Percentiles rank a stretch among this genome's conserved stretches.
Evolutionary conservation across 2,329 filamentous ascomycete genomes (phyloP).

Genomic region (Colletotrichum trifolii): DNA sequence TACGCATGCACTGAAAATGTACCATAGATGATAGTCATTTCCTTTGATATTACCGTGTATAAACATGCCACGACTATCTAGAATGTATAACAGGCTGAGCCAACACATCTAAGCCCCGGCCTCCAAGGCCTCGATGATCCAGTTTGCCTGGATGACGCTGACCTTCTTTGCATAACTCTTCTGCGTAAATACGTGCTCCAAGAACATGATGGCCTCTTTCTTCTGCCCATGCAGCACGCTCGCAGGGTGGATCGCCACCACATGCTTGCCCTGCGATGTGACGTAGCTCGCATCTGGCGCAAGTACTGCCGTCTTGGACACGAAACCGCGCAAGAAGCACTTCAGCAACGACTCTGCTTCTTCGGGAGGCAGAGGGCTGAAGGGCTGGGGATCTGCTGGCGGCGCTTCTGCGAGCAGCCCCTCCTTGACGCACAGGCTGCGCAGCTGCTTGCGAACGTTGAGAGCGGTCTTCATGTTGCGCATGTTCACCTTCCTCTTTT

Average conservation of each 20-base stretch:
- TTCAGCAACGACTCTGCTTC: constrained; percentile 65
- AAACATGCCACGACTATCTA: neutral
- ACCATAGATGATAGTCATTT: neutral
- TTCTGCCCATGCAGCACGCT: constrained; percentile 72
- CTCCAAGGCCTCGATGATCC: constrained; percentile 65
- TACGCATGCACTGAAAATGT: neutral
- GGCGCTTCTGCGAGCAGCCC: constrained; percentile 59
- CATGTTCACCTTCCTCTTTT: constrained; percentile 64
- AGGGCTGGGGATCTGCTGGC: constrained; percentile 65
- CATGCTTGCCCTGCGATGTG: constrained; percentile 69
- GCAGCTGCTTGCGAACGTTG: constrained; percentile 71
- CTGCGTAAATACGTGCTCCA: constrained; percentile 74
- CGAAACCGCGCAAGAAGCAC: constrained; percentile 72
- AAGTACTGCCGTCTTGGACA: constrained; percentile 69
- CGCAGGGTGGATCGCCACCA: constrained; percentile 71
- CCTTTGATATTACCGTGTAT: constrained; percentile 9
- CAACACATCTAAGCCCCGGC: constrained; percentile 5
- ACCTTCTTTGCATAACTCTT: constrained; percentile 77
- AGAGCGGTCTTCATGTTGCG: constrained; percentile 72
- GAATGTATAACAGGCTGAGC: constrained; percentile 1
- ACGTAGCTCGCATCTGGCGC: constrained; percentile 71
- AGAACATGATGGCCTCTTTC: constrained; percentile 74
- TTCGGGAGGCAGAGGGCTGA: constrained; percentile 65
- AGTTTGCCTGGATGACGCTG: constrained; percentile 68
- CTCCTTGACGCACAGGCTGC: constrained; percentile 64